These are phyloP conservation scores for Leishmania turanica DNA, from an alignment of 208 protist species.

Conservation along the genomic window DNA sequence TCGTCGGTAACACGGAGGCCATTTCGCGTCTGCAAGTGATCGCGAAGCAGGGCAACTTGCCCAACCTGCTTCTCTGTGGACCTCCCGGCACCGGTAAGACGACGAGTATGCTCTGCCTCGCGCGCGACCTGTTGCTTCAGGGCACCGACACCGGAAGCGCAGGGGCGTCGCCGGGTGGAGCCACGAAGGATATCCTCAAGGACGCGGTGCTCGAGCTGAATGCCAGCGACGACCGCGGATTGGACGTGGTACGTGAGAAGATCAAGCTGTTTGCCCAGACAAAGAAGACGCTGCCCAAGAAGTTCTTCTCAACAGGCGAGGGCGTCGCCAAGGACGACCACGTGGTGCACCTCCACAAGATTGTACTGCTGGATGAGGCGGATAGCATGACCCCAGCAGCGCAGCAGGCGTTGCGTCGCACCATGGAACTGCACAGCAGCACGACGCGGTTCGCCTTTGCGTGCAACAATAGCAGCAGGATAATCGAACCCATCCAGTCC, in stretches of 20 bases:
- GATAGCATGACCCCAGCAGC: constrained; percentile 99
- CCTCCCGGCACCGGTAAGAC: constrained; percentile 97
- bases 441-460: constrained; percentile 99
- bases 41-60: constrained; percentile 97
- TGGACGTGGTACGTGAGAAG: constrained; percentile 98
- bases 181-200: constrained; percentile 75
- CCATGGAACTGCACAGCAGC: constrained; percentile 98
- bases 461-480: constrained; percentile 99
- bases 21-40: constrained; percentile 96
- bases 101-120: constrained; percentile 97
- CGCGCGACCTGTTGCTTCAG: constrained; percentile 91
- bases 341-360: constrained; percentile 93
- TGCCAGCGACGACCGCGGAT: constrained; percentile 99
- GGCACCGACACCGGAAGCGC: constrained; percentile 14
- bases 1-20: constrained; percentile 98
- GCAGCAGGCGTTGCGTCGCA: constrained; percentile 98
- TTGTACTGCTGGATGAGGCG: constrained; percentile 99
- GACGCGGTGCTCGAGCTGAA: constrained; percentile 99
- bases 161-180: constrained; percentile 3
- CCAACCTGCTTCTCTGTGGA: constrained; percentile 97
- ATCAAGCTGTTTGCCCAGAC: constrained; percentile 99
- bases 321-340: constrained; percentile 14
- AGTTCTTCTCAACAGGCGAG: constrained; percentile 39
- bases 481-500: constrained; percentile 99
- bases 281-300: constrained; percentile 89